Conservation (phyloP, 768 basidiomycete genomes). For the Baorangia bicolor region DNA sequence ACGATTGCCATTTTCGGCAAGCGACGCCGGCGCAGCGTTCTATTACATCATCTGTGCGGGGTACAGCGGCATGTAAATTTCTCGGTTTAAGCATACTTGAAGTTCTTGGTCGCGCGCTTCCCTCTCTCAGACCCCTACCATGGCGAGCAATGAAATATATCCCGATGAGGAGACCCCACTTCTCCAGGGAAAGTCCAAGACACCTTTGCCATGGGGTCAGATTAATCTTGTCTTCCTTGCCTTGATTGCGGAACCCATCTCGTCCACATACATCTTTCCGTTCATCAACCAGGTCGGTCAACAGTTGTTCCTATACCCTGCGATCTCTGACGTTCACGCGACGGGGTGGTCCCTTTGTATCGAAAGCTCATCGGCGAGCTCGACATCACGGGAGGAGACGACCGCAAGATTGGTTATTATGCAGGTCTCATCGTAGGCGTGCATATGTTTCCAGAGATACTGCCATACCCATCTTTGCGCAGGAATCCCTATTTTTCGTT, state of each 20-base stretch:
- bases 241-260: no score
- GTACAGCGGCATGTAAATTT: no score
- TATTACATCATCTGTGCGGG: no score
- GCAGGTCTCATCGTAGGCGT: conserved; percentile 54
- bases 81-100: no score
- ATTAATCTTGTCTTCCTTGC: no score
- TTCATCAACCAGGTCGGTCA: conserved; percentile 46
- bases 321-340: background rate
- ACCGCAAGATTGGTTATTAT: conserved; percentile 65
- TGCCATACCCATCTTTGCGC: background rate
- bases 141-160: conserved; percentile 40
- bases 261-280: no score
- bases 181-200: conserved; percentile 34
- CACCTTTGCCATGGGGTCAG: no score
- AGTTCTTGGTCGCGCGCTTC: no score
- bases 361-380: conserved; percentile 57
- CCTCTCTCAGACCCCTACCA: conserved; percentile 3
- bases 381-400: conserved; percentile 60
- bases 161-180: conserved; percentile 46
- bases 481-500: no score
- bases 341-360: background rate
- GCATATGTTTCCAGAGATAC: background rate
- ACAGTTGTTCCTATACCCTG: background rate
- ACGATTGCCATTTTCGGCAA: no score
- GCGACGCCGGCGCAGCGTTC: no score